Evolutionary conservation across 129 eudicot genomes (phyloP), one percentile per base, ranked within the genome.

Genomic region (Centrapalus pauciflorus): DNA sequence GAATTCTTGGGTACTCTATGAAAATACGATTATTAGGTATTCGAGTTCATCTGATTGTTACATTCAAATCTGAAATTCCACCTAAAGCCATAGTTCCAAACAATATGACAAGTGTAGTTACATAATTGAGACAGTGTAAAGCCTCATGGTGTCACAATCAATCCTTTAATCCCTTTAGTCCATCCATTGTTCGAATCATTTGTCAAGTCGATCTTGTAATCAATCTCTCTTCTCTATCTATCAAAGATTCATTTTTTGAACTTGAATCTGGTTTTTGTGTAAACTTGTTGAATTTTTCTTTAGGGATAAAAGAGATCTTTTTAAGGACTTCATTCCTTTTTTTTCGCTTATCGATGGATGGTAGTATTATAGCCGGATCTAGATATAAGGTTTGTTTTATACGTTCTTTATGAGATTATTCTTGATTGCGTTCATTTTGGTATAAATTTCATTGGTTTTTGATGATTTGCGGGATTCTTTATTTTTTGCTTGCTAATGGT

Each of bases 371-470:
- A 16, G 59, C 56, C 70, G 74, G 87, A 83, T 87, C 87, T 79
- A 85, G 70, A 34, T 76, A 77, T 4, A 79, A 72, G 84, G 85
- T 80, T 77, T 55, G 62, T 35, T 20, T 77, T 55, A 12, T 16
- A 14, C 16, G 2, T 55, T 32, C 19, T 32, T 20, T 56, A 0
- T 66, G 24, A 65, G 41, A 34, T 43, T 23, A 10, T n/a, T 34
- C 1, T 23, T 43, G 11, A 32, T 34, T 40, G 59, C 12, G 23
- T 55, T 4, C 13, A 19, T 55, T 54, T 72, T 61, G 1, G 55
- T 34, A 12, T 61, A 2, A 1, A 10, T 14, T 27, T 17, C 13
- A 23, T 41, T 58, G 27, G 13, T 27, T 4, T 43, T 46, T 40
- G 7, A 26, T 28, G 59, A 61, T 63, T 32, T 48, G 1, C 27